Base-by-base conservation (phyloP, 2,329 filamentous ascomycete genomes). In the Fusarium veterinarium region DNA sequence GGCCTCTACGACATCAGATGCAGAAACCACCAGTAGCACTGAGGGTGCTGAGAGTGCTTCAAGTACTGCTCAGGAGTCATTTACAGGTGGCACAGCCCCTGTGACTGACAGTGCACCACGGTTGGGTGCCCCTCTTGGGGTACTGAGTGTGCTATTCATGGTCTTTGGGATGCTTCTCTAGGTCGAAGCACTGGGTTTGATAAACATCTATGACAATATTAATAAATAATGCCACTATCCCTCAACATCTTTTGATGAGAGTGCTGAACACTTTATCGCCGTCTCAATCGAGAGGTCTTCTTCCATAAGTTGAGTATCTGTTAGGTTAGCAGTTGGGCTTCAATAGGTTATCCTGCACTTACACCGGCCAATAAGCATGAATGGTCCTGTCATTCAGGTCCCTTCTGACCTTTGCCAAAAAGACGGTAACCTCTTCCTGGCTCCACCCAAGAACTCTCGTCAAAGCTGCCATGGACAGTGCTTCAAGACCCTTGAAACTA, bases 321-420 rank as follows among this genome's bases (percentile, higher is more conserved):
- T 3, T 10, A 49, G 8, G 30, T 49, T 33, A 49, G 30, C 4
- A 49, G 5, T 13, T 23, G 30, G 3, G 2, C 11, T 19, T 19
- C 4, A 6, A 4, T 2, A 10, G 4, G 16, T 5, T 6, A 49
- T 14, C 0, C 16, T 33, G 16, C 4, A 51, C 72, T 38, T 62
- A 76, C 66, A 76, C 37, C 0, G 69, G 61, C 70, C 70, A 76
- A n/a, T 75, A 75, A 20, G 74, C 69, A 49, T 76, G 74, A 5
- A 76, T 71, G 0, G 37, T 19, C 25, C 52, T 74, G 14, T 66
- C 63, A 16, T 57, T 64, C 8, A 75, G 16, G 2, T 76, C 73
- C 40, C 62, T 71, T 20, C 60, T 67, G 6, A 75, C 73, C 11
- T 51, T 51, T 0, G 57, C 61, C 2, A 75, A 23, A n/a, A 76